Evolutionary conservation across 441 rosid genomes (phyloP), one percentile per base, ranked within the genome.

Genomic region (Brassica hybrid): DNA sequence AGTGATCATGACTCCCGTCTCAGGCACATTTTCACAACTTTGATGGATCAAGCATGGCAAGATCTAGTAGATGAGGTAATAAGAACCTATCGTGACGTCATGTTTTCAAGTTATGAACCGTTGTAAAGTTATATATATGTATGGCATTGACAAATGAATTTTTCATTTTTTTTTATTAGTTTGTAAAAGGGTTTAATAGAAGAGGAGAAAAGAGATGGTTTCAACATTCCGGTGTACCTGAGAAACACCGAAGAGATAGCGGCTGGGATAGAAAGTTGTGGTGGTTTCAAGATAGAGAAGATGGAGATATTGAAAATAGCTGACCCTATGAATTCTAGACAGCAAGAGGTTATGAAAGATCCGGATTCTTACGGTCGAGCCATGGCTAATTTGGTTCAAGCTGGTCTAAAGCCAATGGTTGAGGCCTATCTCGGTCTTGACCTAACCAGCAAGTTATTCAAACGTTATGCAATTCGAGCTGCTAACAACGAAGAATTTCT

Each of bases 41-140:
- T 81, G 67, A 83, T 86, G 87, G 85, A 86, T 76, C 85, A 78
- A 41, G 84, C 86, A 70, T 86, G 87, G 87, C 84, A 83, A 76
- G 87, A 86, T 77, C 63, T 86, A 16, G 52, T 86, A 69, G 77
- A 83, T 8, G 86, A 83, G 87, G 87, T 84, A 77, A 11, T 54
- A 7, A 19, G 17, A 19, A 4, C 38, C 34, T 5, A 56, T 21
- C 18, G 5, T 56, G 30, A 32, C 54, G 54, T 48, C 54, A 43
- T 43, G 9, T 34, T 34, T 34, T 34, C 41, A 34, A 25, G 27
- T 25, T 25, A 25, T 25, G 27, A 25, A 25, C 27, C 27, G 27
- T 25, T 25, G 27, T 25, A 25, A 25, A 25, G 27, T 25, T 25
- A 25, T 25, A 25, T 25, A 25, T 25, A 18, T 65, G 1, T 67